Evolutionary conservation across 352 stramenopile species (phyloP).

Genomic region (Phytopythium litorale): DNA sequence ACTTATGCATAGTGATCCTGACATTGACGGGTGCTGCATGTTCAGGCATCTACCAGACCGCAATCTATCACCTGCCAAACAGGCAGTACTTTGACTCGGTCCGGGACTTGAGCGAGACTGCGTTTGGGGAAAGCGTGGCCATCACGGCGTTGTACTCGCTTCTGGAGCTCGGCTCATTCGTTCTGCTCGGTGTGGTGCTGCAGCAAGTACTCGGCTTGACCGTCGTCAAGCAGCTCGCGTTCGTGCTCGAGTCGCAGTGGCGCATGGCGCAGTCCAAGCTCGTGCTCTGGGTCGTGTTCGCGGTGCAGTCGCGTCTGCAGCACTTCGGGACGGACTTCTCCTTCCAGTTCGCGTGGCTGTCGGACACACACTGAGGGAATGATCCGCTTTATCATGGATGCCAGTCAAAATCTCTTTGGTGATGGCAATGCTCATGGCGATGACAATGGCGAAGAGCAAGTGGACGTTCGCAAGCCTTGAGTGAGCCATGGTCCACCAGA

Average conservation of each 20-base stretch:
- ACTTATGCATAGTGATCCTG: no score
- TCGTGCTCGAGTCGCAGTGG: slow-evolving; percentile 34
- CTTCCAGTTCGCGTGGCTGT: slow-evolving; percentile 27
- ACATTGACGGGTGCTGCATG: no score
- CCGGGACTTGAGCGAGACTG: slow-evolving; percentile 7
- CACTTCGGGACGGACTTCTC: slow-evolving; percentile 25
- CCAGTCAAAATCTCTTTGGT: no score
- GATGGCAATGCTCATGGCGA: no score
- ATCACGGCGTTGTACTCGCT: slow-evolving; percentile 21
- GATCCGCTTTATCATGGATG: background rate
- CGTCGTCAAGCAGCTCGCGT: slow-evolving; percentile 24
- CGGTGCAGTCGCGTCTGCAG: slow-evolving; percentile 17
- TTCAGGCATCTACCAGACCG: background rate
- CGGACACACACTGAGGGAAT: background rate
- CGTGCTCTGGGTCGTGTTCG: slow-evolving; percentile 20
- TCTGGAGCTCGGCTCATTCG: slow-evolving; percentile 29
- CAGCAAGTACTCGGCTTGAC: slow-evolving; percentile 18
- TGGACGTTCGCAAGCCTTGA: no score
- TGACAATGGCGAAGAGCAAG: no score
- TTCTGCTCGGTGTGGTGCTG: slow-evolving; percentile 20
- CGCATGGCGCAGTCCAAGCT: slow-evolving; percentile 31
- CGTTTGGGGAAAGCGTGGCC: slow-evolving; percentile 9
- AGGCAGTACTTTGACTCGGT: slow-evolving; percentile 17
- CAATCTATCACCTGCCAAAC: slow-evolving; percentile 17
- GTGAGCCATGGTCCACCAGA: no score